Base-by-base conservation (phyloP, 345 rosid genomes). In the Murraya paniculata region DNA sequence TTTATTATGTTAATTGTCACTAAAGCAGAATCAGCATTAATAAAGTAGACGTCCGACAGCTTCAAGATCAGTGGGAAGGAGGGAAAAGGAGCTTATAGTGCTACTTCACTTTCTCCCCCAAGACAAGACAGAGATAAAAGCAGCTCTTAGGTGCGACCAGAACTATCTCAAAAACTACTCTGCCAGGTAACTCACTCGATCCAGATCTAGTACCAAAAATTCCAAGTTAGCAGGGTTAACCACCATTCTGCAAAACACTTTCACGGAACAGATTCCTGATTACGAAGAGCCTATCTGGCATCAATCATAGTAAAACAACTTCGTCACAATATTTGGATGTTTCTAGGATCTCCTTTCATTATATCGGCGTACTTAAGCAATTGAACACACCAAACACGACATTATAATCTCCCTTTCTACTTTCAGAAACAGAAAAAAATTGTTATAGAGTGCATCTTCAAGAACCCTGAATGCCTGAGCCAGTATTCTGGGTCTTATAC, bases 341-440 rank as follows among this genome's bases (percentile, higher is more conserved):
- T 28, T 50, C 60, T 9, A 8, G 19, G 8, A 13, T 6, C 24
- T 71, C 50, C 9, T 30, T 50, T 71, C 39, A 28, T 4, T n/a
- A 68, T 41, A 57, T 68, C 72, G 27, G 2, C 13, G 22, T 48
- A 33, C 61, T 70, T 18, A 28, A 71, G 24, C 16, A 33, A 19
- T 30, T 25, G 7, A 11, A 71, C 39, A 33, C 41, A 53, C 16
- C 33, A 11, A 71, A 70, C 5, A 9, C 7, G 18, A 50, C n/a
- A 56, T 39, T 58, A 24, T 6, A 73, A 73, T 73, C 68, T 58
- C 38, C 39, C 25, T 73, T 73, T 27, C 13, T 39, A 59, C 77
- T 39, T 58, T 73, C 68, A 74, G 56, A 39, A 35, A 72, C 35
- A 72, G 21, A 72, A 72, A 35, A n/a, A 55, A 68, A 27, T 55